Evolutionary conservation across 1,139 yeast species (phyloP), one percentile per base, ranked within the genome.

Genomic region (Spencermartinsiella ligniputridi): DNA sequence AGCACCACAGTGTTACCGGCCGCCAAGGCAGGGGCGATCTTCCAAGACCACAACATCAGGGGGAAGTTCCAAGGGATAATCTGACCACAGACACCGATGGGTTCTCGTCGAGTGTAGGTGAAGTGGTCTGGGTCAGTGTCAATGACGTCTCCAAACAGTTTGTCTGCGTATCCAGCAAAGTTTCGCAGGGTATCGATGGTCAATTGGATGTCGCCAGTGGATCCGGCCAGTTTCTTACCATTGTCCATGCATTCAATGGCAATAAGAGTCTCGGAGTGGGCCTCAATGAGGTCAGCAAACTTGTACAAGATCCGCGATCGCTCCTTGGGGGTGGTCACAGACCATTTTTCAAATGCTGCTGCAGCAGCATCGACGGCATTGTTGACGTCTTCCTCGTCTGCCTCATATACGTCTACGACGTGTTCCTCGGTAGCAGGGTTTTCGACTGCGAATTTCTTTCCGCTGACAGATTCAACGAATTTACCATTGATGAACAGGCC

Each of bases 1-100:
- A 86, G 69, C 46, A 86, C 87, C 56, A 83, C 75, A 48, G 90
- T 78, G 74, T 84, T 84, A 69, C 94, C 94, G 48, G 88, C 72
- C 48, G 88, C 87, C 56, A 86, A 69, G 46, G 90, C 92, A 43
- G 95, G 95, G 48, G 85, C 92, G 51, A 86, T 71, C 70, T 85
- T 85, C 95, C 95, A 85, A 15, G 89, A 69, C 71, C 83, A 79
- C 88, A 86, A 83, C 64, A 84, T 71, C 53, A 86, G 68, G 54
- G 95, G 95, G 79, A 84, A 86, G 68, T 85, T 85, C 95, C 95
- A 85, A 56, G 95, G 94, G 56, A 85, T 82, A 55, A 83, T 81
- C 64, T 81, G 86, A 48, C 90, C 92, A 67, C 87, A 81, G 40
- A 83, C 90, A 60, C 90, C 90, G 54, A 83, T 63, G 50, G 92